phyloP scores from a whole-genome alignment of 2,329 filamentous ascomycete species.

The Apiospora malaysiana region DNA sequence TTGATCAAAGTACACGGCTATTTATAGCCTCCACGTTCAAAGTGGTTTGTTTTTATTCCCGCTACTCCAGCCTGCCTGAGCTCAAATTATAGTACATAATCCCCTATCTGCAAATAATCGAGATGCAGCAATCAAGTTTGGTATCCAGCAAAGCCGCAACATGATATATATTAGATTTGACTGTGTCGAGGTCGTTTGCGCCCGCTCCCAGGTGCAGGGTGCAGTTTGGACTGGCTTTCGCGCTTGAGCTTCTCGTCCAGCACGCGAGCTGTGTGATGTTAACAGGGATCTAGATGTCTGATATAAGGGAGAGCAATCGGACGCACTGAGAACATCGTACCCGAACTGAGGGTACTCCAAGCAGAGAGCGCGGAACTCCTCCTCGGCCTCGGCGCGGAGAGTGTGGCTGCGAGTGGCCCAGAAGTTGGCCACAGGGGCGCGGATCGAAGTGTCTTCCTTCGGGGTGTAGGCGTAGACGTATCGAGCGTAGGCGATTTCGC shows the following conservation, averaged over 20 bases:
- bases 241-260: constrained; percentile 71
- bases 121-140: neutral
- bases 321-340: constrained; percentile 85
- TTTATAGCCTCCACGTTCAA: neutral
- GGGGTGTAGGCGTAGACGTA: constrained; percentile 84
- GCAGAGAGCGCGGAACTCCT: constrained; percentile 84
- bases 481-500: constrained; percentile 89
- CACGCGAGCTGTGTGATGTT: constrained; percentile 57
- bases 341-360: constrained; percentile 90
- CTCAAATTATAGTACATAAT: neutral
- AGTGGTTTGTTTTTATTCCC: neutral
- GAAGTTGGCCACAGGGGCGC: constrained; percentile 85
- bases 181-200: constrained; percentile 65
- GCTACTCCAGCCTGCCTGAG: neutral
- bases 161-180: constrained; percentile 36
- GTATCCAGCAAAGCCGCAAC: neutral
- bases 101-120: neutral
- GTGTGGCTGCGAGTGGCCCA: constrained; percentile 85
- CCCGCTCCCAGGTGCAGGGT: constrained; percentile 54
- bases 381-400: constrained; percentile 82
- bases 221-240: constrained; percentile 65
- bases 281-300: constrained; percentile 29
- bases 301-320: constrained; percentile 5
- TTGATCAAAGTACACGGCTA: neutral
- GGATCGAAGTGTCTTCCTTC: constrained; percentile 72